Evolutionary conservation across 2,329 filamentous ascomycete genomes (phyloP).

Genomic region (Ophiostoma perfectum): DNA sequence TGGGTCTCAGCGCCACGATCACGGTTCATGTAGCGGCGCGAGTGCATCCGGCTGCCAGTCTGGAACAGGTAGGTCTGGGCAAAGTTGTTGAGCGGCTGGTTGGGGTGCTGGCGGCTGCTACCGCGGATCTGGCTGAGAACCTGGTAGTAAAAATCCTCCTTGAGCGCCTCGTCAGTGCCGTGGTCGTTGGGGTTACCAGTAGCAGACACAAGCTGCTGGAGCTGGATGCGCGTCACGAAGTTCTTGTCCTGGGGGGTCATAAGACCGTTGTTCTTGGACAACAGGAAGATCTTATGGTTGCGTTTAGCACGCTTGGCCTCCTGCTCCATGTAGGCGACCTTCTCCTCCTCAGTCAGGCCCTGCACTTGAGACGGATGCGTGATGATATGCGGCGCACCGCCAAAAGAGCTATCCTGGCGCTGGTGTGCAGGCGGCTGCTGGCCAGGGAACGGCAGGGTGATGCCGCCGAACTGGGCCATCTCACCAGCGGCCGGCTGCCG

Average conservation of each 20-base stretch:
- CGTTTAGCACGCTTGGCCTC: constrained; percentile 93
- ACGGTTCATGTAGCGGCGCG: constrained; percentile 58
- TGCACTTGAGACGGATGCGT: constrained; percentile 68
- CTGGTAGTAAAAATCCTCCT: constrained; percentile 98
- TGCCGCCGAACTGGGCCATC: constrained; percentile 33
- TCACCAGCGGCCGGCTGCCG: constrained; percentile 49
- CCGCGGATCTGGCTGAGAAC: constrained; percentile 93
- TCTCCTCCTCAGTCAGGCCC: constrained; percentile 76
- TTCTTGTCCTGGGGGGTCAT: constrained; percentile 99
- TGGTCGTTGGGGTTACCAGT: constrained; percentile 81
- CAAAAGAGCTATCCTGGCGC: constrained; percentile 51
- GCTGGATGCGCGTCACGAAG: constrained; percentile 94
- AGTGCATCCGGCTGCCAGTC: constrained; percentile 76
- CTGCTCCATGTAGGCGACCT: constrained; percentile 75
- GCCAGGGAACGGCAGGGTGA: constrained; percentile 30
- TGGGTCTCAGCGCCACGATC: constrained; percentile 88
- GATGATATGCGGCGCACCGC: constrained; percentile 41
- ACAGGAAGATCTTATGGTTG: constrained; percentile 93
- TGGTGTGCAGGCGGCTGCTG: constrained; percentile 33
- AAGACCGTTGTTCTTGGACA: constrained; percentile 89
- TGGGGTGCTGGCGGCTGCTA: constrained; percentile 81
- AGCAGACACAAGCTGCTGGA: constrained; percentile 90
- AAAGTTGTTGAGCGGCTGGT: constrained; percentile 90
- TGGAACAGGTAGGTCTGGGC: constrained; percentile 97
- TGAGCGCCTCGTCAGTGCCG: constrained; percentile 71